Base-by-base conservation (phyloP, 805 yeast species). In the Yueomyces sinensis region DNA sequence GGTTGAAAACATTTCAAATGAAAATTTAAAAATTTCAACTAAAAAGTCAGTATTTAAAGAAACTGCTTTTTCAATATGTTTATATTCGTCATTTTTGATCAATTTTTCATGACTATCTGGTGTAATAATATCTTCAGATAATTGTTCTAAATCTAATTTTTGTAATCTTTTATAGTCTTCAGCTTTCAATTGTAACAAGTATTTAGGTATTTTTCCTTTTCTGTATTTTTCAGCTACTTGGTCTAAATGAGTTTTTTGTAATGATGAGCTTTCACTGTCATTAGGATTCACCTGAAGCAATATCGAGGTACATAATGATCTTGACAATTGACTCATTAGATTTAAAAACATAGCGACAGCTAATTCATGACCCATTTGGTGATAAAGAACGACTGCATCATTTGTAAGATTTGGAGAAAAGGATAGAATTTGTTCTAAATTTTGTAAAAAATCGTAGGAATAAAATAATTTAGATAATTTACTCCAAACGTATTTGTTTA, bases 31-130 rank as follows among this genome's bases (percentile, higher is more conserved):
- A 22, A 54, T 47, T 7, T 37, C 44, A 13, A 34, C 39, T 2
- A 64, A 43, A 3, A 54, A 45, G n/a, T 52, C 42, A 36, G 58
- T 61, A 32, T 58, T 52, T 11, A 6, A 13, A 11, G 13, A 9
- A 9, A 11, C 15, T 9, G 28, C 28, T 5, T 5, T 5, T 7
- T 20, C 7, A 40, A 33, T 35, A 4, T 44, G 35, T 2, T 49
- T 32, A 33, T 43, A 49, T 56, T 38, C 29, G 16, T 29, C 31
- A 9, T 22, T 11, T 36, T 16, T 16, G 7, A 13, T 14, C 9
- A 7, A 7, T 17, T 30, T 20, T 17, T 11, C 15, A 7, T 20
- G 7, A 7, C 11, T 11, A 25, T 25, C 28, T 13, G 13, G 15
- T 6, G 28, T 23, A 7, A 16, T 4, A 25, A 24, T 30, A n/a